phyloP scores from a whole-genome alignment of 2,329 filamentous ascomycete genomes.

The Colletotrichum sp. region DNA sequence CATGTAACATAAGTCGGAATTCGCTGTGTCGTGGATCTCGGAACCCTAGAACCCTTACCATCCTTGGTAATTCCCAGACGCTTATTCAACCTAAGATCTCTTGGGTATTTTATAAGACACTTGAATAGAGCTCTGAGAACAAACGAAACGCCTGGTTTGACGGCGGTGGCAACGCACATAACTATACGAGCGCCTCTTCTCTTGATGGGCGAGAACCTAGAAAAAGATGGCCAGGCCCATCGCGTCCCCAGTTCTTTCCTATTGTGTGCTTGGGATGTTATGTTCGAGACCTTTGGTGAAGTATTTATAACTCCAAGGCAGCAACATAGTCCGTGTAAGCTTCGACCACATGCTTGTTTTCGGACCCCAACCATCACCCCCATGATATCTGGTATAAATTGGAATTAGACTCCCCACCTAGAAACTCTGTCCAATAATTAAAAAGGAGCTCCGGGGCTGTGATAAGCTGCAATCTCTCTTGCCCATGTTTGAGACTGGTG shows the following conservation, averaged over 20 bases:
- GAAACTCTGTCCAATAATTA: too few relatives aligned
- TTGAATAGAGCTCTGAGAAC: not conserved
- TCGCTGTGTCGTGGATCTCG: fast-evolving
- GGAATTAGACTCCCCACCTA: too few relatives aligned
- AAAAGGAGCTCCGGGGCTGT: too few relatives aligned
- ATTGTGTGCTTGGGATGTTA: too few relatives aligned
- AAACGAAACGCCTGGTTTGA: not conserved
- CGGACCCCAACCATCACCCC: not conserved
- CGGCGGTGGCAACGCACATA: too few relatives aligned
- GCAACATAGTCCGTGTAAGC: fast-evolving
- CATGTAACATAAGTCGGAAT: fast-evolving
- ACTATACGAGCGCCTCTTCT: too few relatives aligned
- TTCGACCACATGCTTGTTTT: fast-evolving
- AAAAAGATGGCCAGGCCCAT: fast-evolving
- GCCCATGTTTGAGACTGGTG: too few relatives aligned
- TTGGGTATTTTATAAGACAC: fast-evolving
- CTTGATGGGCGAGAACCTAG: not conserved
- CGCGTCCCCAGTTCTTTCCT: too few relatives aligned
- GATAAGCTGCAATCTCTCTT: too few relatives aligned
- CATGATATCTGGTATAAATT: not conserved
- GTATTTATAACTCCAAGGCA: too few relatives aligned
- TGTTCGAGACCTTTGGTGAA: too few relatives aligned
- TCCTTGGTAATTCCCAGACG: not conserved
- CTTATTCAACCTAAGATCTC: fast-evolving
- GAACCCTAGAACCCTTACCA: not conserved